Conservation (phyloP, 1,284 basidiomycete genomes). For the Coriolopsis trogii region DNA sequence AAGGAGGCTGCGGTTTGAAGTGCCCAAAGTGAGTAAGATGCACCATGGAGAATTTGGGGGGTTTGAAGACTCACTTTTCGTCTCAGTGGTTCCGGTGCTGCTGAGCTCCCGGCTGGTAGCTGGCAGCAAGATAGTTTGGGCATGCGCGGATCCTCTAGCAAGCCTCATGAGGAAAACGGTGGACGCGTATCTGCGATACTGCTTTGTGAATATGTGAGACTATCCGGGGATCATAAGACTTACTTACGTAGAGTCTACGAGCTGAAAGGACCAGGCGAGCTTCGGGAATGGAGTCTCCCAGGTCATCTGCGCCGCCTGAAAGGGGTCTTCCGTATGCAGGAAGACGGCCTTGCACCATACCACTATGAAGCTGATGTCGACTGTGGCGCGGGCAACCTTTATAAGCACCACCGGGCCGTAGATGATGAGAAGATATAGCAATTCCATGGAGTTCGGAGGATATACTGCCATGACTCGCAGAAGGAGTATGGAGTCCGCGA, state of each 20-base stretch:
- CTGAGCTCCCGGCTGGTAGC: too few species aligned
- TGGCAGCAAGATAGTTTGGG: too few species aligned
- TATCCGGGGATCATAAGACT: too few species aligned
- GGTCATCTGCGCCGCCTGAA: background rate
- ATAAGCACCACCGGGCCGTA: constrained; percentile 1
- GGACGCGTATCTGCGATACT: background rate
- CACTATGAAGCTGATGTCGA: constrained; percentile 1
- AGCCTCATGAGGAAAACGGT: background rate
- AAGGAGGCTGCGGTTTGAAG: background rate
- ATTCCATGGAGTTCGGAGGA: background rate
- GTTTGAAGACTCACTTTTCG: too few species aligned
- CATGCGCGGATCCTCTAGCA: too few species aligned
- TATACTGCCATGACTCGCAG: constrained; percentile 8
- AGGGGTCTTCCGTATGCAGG: background rate
- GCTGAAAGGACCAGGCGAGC: constrained; percentile 7
- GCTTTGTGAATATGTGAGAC: background rate
- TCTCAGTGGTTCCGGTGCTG: too few species aligned
- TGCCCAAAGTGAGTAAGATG: too few species aligned
- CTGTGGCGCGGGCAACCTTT: constrained; percentile 4
- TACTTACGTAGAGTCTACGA: constrained; percentile 2
- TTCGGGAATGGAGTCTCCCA: constrained; percentile 1
- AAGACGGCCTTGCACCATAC: background rate
- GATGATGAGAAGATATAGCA: background rate
- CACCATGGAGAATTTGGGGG: too few species aligned
- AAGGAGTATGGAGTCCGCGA: constrained; percentile 5